Conservation (phyloP, 306 rosid genomes). For the Cucurbita argyrosperma region DNA sequence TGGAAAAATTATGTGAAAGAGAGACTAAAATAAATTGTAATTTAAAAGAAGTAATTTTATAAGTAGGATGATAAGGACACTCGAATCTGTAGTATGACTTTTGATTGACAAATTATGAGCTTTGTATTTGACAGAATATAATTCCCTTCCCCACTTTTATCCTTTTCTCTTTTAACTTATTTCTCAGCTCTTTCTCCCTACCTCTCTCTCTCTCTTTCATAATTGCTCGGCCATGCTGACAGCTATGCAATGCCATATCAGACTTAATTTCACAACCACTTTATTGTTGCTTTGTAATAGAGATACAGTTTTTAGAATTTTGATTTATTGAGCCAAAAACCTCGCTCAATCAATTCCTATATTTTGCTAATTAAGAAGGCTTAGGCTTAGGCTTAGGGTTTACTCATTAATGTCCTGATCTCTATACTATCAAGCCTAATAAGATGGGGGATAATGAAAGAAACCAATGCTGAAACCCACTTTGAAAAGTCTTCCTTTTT, state of each 20-base stretch:
- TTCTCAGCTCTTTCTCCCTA: background rate
- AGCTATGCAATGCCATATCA: constrained; percentile 10
- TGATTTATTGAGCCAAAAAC: background rate
- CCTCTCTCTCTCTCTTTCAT: constrained; percentile 2
- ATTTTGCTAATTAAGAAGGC: background rate
- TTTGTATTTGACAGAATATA: constrained; percentile 5
- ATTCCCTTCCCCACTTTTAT: constrained; percentile 12
- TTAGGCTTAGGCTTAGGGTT: background rate
- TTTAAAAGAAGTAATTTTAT: background rate
- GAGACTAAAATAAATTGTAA: background rate
- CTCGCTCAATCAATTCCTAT: background rate
- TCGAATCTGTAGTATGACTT: constrained; percentile 4
- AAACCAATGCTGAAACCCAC: background rate
- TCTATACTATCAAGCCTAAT: background rate
- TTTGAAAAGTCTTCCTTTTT: background rate
- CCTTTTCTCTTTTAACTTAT: constrained; percentile 5
- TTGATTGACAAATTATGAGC: constrained; percentile 12
- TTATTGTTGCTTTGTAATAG: constrained; percentile 8
- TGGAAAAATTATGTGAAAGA: background rate
- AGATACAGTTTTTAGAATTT: constrained; percentile 5
- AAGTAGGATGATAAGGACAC: constrained; percentile 3
- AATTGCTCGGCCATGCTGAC: constrained; percentile 11
- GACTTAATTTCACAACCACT: constrained; percentile 11
- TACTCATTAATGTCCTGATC: background rate
- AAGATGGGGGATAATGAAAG: background rate